phyloP scores from a whole-genome alignment of 2,329 filamentous ascomycete species.

The Penicillium sp. region DNA sequence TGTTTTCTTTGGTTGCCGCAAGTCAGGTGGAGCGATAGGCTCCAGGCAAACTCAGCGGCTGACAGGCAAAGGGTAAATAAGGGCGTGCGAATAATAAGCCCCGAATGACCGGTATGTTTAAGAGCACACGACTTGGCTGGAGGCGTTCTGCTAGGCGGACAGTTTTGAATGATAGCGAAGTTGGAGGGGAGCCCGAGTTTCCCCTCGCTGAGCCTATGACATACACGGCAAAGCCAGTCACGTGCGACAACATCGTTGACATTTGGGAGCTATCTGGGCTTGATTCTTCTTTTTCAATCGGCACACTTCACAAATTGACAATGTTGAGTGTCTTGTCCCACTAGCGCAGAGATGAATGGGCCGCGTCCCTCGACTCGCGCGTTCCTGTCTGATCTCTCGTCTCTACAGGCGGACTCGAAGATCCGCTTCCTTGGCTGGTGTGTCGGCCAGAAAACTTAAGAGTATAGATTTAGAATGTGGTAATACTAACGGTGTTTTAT shows the following conservation, averaged over 20 bases:
- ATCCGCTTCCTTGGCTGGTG: slow-evolving; percentile 92
- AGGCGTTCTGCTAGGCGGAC: background rate
- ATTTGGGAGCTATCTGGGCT: background rate
- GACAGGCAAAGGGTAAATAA: background rate
- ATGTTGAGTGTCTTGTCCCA: slow-evolving; percentile 1
- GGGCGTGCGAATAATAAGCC: background rate
- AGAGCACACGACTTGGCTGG: background rate
- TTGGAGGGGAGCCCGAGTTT: slow-evolving; percentile 23
- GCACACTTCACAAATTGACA: background rate
- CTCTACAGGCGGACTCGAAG: slow-evolving; percentile 61
- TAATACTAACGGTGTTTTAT: slow-evolving; percentile 1
- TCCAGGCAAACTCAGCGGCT: slow-evolving; percentile 9
- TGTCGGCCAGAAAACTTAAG: slow-evolving; percentile 31
- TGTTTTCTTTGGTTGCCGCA: slow-evolving; percentile 13
- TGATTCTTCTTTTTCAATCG: slow-evolving; percentile 2
- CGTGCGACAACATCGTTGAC: slow-evolving; percentile 20
- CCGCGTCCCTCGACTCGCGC: slow-evolving; percentile 63
- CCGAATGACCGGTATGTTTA: background rate
- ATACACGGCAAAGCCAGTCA: slow-evolving; percentile 37
- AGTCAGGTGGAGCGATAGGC: slow-evolving; percentile 22
- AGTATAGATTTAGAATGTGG: background rate
- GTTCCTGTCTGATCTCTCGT: slow-evolving; percentile 60
- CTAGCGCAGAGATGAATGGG: slow-evolving; percentile 37
- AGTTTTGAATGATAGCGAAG: slow-evolving; percentile 17
- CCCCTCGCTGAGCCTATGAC: slow-evolving; percentile 37